Conservation (phyloP, 73 alveolate species). For the Symbiodinium natans region DNA sequence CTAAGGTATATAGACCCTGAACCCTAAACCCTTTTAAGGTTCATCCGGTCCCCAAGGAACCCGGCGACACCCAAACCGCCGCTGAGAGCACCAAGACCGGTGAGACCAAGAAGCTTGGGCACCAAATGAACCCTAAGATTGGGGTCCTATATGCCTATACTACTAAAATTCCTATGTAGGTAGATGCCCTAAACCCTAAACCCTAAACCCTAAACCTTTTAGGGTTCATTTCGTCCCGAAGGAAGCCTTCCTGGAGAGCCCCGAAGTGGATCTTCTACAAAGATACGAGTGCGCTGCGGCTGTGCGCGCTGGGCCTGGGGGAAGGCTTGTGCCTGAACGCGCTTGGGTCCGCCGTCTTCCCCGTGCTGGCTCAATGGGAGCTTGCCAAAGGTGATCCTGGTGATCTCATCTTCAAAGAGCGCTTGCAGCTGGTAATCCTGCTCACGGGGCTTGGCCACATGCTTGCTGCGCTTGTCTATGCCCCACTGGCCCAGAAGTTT, state of each 20-base stretch:
- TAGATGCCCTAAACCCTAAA: too few relatives aligned
- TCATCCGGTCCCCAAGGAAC: not conserved
- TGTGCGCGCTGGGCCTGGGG: not conserved
- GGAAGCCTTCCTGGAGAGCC: not conserved
- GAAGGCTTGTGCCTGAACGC: conserved; percentile 10
- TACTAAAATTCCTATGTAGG: too few relatives aligned
- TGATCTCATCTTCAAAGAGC: conserved; percentile 29
- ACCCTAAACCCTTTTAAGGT: not conserved
- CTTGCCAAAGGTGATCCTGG: not conserved
- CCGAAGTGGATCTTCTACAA: not conserved
- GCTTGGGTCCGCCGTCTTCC: conserved; percentile 17
- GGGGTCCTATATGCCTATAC: too few relatives aligned
- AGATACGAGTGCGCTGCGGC: not conserved
- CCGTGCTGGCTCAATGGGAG: not conserved
- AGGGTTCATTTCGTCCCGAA: too few relatives aligned
- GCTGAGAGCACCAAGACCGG: not conserved
- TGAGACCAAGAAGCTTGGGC: not conserved
- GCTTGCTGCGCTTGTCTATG: conserved; percentile 37
- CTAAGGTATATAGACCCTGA: not conserved
- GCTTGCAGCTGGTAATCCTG: conserved; percentile 51
- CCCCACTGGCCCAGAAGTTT: conserved; percentile 42
- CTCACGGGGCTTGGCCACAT: conserved; percentile 69
- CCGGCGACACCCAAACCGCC: not conserved
- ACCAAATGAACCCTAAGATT: too few relatives aligned
- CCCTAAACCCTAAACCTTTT: too few relatives aligned